Evolutionary conservation across 2,329 filamentous ascomycete genomes (phyloP).

Genomic region (Neofusicoccum cordaticola): DNA sequence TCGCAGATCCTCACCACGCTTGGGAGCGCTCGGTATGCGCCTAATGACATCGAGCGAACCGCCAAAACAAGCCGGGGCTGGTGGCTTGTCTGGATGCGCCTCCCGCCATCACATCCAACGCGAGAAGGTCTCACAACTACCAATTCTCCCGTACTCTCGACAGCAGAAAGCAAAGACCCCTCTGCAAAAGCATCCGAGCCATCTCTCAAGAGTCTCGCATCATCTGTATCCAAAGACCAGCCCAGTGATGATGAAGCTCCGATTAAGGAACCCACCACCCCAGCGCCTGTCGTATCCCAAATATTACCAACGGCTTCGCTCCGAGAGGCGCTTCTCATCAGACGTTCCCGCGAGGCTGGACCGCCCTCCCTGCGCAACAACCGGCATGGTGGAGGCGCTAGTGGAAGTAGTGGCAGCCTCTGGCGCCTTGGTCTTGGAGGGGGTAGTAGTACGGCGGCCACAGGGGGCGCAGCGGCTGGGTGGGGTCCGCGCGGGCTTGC

Average conservation of each 20-base stretch:
- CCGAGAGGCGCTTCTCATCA: constrained; percentile 21
- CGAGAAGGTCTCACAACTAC: neutral
- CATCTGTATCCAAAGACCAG: neutral
- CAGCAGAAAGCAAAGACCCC: constrained; percentile 20
- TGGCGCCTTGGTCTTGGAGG: constrained; percentile 23
- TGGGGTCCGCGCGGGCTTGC: constrained; percentile 60
- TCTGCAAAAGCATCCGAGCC: constrained; percentile 3
- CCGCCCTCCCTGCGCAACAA: neutral
- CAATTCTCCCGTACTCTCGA: neutral
- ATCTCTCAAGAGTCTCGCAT: neutral
- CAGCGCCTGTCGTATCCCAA: neutral
- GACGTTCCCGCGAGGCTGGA: constrained; percentile 13
- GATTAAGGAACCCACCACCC: neutral
- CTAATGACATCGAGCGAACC: constrained; percentile 55
- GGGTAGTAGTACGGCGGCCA: constrained; percentile 29
- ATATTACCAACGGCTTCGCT: constrained; percentile 4
- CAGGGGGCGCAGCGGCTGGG: constrained; percentile 39
- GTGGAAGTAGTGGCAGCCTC: constrained; percentile 24
- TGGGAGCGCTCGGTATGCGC: constrained; percentile 44
- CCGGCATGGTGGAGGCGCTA: constrained; percentile 22
- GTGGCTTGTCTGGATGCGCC: constrained; percentile 66
- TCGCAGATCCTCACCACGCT: constrained; percentile 58
- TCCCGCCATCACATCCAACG: constrained; percentile 29
- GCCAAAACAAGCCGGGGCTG: constrained; percentile 63
- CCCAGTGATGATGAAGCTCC: neutral